Evolutionary conservation across 257 asterid genomes (phyloP), one percentile per base, ranked within the genome.

Genomic region (Nemophila menziesii): DNA sequence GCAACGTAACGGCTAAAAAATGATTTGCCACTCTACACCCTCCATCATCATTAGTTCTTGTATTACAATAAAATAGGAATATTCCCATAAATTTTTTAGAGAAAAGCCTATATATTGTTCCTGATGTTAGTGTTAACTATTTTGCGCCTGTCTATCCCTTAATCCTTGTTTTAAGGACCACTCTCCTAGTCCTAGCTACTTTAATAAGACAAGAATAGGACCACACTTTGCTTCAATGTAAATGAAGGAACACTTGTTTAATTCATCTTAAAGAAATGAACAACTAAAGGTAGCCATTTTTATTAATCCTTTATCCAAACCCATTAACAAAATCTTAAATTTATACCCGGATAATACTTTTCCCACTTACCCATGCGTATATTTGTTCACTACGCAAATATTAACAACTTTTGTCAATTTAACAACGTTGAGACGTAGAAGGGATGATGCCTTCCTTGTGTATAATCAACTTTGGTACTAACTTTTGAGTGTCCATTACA

Each of bases 401-500:
- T 3, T 29, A 10, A 29, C 36, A 29, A 29, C 12, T 7, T n/a
- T n/a, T n/a, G n/a, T 19, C 24, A 37, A 33, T 38, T 56, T 39
- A 50, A 64, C 61, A 54, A 62, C 67, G 26, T 22, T 20, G 16
- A 46, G 33, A 23, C 46, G 29, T 22, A 49, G 51, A 54, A 29
- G 40, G 13, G n/a, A 55, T 36, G 41, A 15, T 29, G 13, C 36
- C 13, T 26, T 14, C 7, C 57, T 22, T 16, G 27, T 11, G 11
- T 22, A 23, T 52, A 14, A 0, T 22, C 29, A 41, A 8, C 22
- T 21, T 21, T 17, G 2, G 21, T 29, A 17, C 20, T 21, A 52
- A 29, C 33, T 12, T 13, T 50, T 13, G 4, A 18, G 56, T 56
- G 61, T 41, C 67, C 56, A 50, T 2, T 33, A 5, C 33, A 6